Evolutionary conservation across 371 early-diverging fungal species (phyloP).

Genomic region (Neoconidiobolus thromboides): DNA sequence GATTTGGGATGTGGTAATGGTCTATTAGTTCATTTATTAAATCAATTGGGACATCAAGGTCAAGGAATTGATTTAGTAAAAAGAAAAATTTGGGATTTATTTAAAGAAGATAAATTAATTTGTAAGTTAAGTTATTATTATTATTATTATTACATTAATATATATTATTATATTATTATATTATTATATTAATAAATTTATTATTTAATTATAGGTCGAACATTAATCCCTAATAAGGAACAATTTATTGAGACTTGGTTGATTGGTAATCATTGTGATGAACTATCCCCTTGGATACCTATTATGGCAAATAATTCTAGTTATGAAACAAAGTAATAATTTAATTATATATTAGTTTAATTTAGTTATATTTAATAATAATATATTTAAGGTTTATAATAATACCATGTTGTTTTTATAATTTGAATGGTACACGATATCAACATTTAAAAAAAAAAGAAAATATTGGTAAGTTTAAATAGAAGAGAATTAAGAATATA

Average conservation of each 20-base stretch:
- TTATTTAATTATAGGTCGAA: too few species aligned
- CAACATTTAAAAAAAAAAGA: constrained; percentile 12
- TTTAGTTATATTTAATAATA: constrained; percentile 4
- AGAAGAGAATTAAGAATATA: too few species aligned
- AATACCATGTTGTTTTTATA: constrained; percentile 70
- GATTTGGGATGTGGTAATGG: constrained; percentile 91
- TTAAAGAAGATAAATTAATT: constrained; percentile 7
- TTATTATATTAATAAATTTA: too few species aligned
- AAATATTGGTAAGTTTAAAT: constrained; percentile 20
- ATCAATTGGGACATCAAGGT: constrained; percentile 59
- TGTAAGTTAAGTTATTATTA: not conserved
- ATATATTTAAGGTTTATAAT: constrained; percentile 31
- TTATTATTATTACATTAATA: too few species aligned
- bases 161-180: too few species aligned
- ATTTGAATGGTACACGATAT: constrained; percentile 35
- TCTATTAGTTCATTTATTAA: constrained; percentile 52
- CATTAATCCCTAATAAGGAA: constrained; percentile 6
- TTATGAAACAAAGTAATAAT: constrained; percentile 26
- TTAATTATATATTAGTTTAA: not conserved
- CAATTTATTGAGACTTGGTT: constrained; percentile 27
- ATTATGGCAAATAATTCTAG: constrained; percentile 47
- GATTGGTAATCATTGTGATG: constrained; percentile 83
- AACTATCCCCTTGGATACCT: constrained; percentile 76
- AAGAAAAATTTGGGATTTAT: constrained; percentile 56
- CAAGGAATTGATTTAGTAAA: constrained; percentile 57